Conservation (phyloP, 768 basidiomycete genomes). For the Leccinum disarticulatum region DNA sequence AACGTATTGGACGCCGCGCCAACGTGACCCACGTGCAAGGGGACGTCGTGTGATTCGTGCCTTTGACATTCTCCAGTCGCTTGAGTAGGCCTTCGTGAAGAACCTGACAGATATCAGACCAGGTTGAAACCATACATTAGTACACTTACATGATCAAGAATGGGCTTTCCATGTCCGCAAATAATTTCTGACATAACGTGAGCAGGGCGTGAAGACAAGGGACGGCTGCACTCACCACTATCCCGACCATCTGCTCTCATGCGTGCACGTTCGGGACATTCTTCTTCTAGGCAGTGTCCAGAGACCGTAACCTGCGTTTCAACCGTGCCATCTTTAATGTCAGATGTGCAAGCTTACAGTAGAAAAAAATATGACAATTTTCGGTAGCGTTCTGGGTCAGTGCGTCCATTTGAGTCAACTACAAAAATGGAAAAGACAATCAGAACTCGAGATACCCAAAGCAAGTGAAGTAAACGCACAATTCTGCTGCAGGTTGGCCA, state of each 20-base stretch:
- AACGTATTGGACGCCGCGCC: too few species aligned
- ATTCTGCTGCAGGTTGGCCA: neutral
- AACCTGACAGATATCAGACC: slow-evolving; percentile 9
- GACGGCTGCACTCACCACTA: too few species aligned
- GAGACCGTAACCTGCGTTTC: too few species aligned
- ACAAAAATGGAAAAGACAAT: neutral
- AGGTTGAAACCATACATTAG: too few species aligned
- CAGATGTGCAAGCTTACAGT: too few species aligned
- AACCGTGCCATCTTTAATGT: too few species aligned
- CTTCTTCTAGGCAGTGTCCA: too few species aligned
- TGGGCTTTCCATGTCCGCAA: slow-evolving; percentile 17
- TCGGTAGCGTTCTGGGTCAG: too few species aligned
- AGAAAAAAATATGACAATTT: too few species aligned
- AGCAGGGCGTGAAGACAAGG: neutral
- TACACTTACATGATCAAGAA: slow-evolving; percentile 23
- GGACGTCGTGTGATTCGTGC: slow-evolving; percentile 2
- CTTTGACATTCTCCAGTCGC: slow-evolving; percentile 21
- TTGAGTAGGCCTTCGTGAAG: slow-evolving; percentile 21
- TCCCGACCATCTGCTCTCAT: too few species aligned
- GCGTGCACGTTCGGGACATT: too few species aligned
- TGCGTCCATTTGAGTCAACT: slow-evolving; percentile 38
- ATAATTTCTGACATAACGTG: slow-evolving; percentile 19
- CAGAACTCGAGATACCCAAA: neutral
- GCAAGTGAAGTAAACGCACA: neutral
- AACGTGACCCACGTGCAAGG: too few species aligned